A percentile compares a stretch with the other conserved stretches of the same genome.
phyloP scores from a whole-genome alignment of 257 asterid species.

The Solanum chiquidenum region DNA sequence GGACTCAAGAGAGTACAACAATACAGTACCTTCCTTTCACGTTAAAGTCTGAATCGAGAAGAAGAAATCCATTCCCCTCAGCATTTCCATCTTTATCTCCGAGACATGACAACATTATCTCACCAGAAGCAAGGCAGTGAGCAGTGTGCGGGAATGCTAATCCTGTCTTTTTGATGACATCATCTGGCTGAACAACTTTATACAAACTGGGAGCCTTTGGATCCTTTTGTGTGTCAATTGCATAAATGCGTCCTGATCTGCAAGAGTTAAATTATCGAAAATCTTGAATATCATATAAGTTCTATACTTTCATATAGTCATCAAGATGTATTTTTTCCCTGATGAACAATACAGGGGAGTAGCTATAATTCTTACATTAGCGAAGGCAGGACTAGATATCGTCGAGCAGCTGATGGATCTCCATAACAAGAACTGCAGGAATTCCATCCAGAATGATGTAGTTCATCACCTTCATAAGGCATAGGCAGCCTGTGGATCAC shows the following conservation, averaged over 20 bases:
- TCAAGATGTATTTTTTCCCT: neutral
- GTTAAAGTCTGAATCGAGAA: conserved; percentile 78
- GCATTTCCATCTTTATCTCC: conserved; percentile 98
- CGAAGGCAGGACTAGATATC: conserved; percentile 83
- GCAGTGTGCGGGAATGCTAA: conserved; percentile 94
- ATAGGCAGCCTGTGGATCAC: conserved; percentile 91
- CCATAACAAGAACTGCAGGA: conserved; percentile 94
- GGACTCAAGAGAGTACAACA: neutral
- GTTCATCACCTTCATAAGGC: conserved; percentile 79
- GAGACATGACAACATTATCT: conserved; percentile 90
- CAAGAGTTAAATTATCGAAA: neutral
- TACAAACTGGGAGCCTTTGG: conserved; percentile 75
- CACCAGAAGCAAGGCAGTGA: conserved; percentile 98
- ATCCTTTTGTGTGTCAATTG: conserved; percentile 68
- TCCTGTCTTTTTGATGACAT: conserved; percentile 68
- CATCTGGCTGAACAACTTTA: conserved; percentile 71
- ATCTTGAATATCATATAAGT: neutral
- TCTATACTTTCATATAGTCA: neutral
- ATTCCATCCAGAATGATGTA: conserved; percentile 98
- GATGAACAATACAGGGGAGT: neutral
- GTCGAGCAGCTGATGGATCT: conserved; percentile 59
- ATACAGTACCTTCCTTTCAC: conserved; percentile 83
- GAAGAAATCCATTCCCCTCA: conserved; percentile 85
- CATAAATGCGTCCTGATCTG: conserved; percentile 97
- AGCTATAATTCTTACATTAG: conserved; percentile 42